Base-by-base conservation (phyloP, 2,329 filamentous ascomycete genomes). In the Fusarium citri region DNA sequence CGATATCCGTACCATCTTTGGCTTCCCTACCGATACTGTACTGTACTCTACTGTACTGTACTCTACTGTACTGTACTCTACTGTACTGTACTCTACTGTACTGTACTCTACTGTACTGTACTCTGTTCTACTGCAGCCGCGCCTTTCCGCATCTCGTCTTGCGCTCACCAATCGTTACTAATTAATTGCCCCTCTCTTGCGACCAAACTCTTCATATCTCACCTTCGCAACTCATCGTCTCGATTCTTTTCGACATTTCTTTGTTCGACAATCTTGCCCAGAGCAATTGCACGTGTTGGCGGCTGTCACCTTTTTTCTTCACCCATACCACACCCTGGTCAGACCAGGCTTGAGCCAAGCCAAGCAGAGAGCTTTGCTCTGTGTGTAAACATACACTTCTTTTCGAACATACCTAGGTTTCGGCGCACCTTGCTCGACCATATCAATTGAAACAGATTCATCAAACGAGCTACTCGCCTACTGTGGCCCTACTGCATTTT, bases 261-360 rank as follows among this genome's bases (percentile, higher is more conserved):
- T 56, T 64, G 30, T 66, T 56, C 50, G 50, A 56, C 46, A 64
- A 34, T 56, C 41, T 56, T 64, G 67, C 58, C 67, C 48, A 67
- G 67, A 71, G 67, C 67, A 71, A 69, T 71, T 63, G 53, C 57
- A 71, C 53, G 45, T 71, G 49, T 41, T 59, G 54, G 61, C 54
- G 60, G 50, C 59, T 59, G 49, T 59, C 54, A 54, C 54, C 46
- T 49, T 46, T 46, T 26, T 48, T 28, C 48, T 41, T 41, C 31
- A 58, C 34, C 43, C 28, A 26, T n/a, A 40, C 40, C 26, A 54
- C 37, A 54, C 55, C 66, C 67, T 63, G 54, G 53, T 55, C 58
- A 55, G 59, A 67, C 45, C 53, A 37, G 51, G 53, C 51, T 66
- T 49, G 49, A 62, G 55, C 62, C 66, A 70, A 70, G 57, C 54